These are phyloP conservation scores for Pseudomonodictys pantanalensis DNA, from an alignment of 495 filamentous ascomycete genomes.

Conservation along the genomic window DNA sequence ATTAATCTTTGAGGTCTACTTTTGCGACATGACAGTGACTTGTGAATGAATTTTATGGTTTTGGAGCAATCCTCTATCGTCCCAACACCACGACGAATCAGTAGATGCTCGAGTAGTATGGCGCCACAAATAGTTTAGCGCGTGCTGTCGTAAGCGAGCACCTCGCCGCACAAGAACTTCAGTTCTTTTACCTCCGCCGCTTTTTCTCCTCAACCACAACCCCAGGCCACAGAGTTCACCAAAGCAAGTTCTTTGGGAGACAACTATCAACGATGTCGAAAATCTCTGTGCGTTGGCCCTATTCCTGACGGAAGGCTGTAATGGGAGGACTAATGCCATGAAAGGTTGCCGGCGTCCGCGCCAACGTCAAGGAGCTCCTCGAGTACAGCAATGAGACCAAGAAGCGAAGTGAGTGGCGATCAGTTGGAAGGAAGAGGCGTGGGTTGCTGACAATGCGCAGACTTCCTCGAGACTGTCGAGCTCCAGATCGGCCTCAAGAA, in stretches of 20 bases:
- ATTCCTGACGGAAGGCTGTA: no score
- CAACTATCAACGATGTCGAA: constrained; percentile 53
- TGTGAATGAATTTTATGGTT: neutral
- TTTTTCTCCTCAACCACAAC: constrained; percentile 11
- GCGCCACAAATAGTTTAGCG: no score
- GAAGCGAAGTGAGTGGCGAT: no score
- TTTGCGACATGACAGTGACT: neutral
- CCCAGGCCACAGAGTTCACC: constrained; percentile 31
- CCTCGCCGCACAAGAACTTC: neutral
- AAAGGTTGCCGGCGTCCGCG: constrained; percentile 84
- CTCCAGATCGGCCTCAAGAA: constrained; percentile 99
- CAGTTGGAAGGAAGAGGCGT: no score
- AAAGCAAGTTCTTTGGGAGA: constrained; percentile 59
- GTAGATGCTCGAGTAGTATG: no score
- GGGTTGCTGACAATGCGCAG: no score
- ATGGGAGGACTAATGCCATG: neutral
- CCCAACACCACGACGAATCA: no score
- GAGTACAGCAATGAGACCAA: constrained; percentile 95
- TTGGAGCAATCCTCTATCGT: no score
- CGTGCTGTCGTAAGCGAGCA: constrained; percentile 1
- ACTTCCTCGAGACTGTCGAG: constrained; percentile 94
- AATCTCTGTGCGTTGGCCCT: constrained; percentile 38
- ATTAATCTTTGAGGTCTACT: neutral
- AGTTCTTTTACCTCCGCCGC: neutral
- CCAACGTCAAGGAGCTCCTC: constrained; percentile 82